These are phyloP conservation scores for Syzygium malaccense DNA, from an alignment of 441 rosid genomes.

Conservation along the genomic window DNA sequence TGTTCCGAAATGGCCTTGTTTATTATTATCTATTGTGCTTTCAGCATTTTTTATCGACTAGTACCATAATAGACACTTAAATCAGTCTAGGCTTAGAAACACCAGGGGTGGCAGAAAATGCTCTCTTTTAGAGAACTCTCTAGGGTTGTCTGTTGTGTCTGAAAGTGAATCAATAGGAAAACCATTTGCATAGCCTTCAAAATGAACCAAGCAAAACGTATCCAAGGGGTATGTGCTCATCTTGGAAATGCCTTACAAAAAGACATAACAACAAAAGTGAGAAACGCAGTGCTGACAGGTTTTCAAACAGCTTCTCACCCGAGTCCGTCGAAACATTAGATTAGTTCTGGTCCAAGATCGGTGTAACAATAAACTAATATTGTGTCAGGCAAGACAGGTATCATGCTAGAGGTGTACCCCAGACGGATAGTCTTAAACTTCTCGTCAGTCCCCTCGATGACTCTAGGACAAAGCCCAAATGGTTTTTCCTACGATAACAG, in stretches of 20 bases:
- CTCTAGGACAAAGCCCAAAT: neutral
- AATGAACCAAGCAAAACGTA: neutral
- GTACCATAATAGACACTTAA: neutral
- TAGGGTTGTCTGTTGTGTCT: neutral
- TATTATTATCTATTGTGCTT: neutral
- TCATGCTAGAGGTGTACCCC: neutral
- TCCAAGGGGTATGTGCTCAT: neutral
- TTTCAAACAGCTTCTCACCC: constrained; percentile 4
- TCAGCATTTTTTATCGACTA: neutral
- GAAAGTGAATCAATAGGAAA: neutral
- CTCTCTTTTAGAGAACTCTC: neutral
- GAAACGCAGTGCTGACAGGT: neutral
- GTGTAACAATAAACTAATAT: neutral
- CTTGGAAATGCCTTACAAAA: neutral
- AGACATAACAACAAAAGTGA: neutral
- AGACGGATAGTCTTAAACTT: neutral
- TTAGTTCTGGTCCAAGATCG: neutral
- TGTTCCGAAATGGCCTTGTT: neutral
- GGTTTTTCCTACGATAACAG: constrained; percentile 2
- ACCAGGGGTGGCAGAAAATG: neutral
- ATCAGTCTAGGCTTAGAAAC: neutral
- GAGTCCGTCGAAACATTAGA: neutral
- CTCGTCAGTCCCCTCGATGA: constrained; percentile 1
- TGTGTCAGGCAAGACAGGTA: too few species aligned
- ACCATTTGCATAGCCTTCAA: neutral